Percentiles rank a stretch among this genome's conserved stretches.
These are phyloP conservation scores for Globisporangium nunn DNA, from an alignment of 352 stramenopile genomes.

Conservation along the genomic window DNA sequence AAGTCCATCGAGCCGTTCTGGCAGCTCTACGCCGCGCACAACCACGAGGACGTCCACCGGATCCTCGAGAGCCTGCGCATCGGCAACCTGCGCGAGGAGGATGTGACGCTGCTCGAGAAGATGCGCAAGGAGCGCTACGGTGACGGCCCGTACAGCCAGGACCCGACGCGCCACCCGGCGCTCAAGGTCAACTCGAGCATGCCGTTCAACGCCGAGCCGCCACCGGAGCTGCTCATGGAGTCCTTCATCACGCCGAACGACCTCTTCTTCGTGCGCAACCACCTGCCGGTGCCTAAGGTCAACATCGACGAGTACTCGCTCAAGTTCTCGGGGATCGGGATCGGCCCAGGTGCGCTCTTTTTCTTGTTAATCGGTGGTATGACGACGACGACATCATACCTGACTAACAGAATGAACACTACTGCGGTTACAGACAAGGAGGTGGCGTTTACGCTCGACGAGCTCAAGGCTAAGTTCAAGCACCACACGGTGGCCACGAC, in stretches of 20 bases:
- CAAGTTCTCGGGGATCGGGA: slow-evolving; percentile 52
- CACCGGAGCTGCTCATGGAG: slow-evolving; percentile 87
- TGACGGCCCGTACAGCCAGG: slow-evolving; percentile 90
- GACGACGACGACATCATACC: not conserved
- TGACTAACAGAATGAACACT: not conserved
- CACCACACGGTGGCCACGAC: slow-evolving; percentile 77
- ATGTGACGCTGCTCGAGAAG: slow-evolving; percentile 82
- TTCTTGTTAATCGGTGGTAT: not conserved
- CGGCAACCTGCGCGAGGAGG: slow-evolving; percentile 82
- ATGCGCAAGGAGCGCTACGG: slow-evolving; percentile 77
- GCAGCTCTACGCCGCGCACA: slow-evolving; percentile 96
- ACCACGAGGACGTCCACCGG: slow-evolving; percentile 87
- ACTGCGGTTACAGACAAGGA: slow-evolving; percentile 1
- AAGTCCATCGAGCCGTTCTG: slow-evolving; percentile 91
- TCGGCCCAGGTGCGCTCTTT: slow-evolving; percentile 23
- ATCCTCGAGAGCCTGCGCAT: slow-evolving; percentile 90
- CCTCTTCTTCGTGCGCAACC: slow-evolving; percentile 98
- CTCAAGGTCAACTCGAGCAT: slow-evolving; percentile 92
- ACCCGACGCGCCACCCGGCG: slow-evolving; percentile 83
- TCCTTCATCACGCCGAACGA: slow-evolving; percentile 95
- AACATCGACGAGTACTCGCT: slow-evolving; percentile 32
- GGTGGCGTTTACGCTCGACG: slow-evolving; percentile 61
- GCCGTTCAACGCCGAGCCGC: slow-evolving; percentile 95
- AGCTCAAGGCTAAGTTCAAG: slow-evolving; percentile 84
- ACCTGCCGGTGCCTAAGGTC: slow-evolving; percentile 93